phyloP scores from a whole-genome alignment of 2,329 filamentous ascomycete species.

The Monosporascus sp. region DNA sequence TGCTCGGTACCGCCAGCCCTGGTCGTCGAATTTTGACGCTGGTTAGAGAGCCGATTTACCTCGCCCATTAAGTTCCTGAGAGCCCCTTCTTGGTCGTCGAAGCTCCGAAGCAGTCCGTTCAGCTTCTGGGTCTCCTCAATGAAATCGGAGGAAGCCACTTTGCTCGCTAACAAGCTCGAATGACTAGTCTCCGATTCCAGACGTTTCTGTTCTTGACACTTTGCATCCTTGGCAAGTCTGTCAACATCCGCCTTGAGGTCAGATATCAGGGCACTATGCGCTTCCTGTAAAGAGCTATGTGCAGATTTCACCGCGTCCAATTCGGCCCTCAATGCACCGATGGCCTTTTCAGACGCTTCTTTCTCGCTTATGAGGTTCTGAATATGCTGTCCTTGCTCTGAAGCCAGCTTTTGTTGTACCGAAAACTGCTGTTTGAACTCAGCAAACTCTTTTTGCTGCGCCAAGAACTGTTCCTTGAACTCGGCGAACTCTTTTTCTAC shows the following conservation, averaged over 20 bases:
- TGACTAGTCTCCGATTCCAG: neutral
- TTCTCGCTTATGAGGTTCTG: neutral
- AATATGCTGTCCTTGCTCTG: slow-evolving; percentile 5
- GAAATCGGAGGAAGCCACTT: neutral
- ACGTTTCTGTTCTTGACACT: neutral
- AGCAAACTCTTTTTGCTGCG: slow-evolving; percentile 13
- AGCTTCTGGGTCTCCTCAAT: neutral
- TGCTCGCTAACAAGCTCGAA: neutral
- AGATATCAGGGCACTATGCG: neutral
- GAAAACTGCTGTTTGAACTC: slow-evolving; percentile 8
- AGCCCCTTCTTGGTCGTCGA: neutral
- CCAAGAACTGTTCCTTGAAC: slow-evolving; percentile 8
- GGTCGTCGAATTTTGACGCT: neutral
- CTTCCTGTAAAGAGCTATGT: neutral
- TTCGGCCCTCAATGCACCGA: neutral
- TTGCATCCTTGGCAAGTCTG: neutral
- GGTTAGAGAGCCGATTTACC: neutral
- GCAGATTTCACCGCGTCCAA: neutral
- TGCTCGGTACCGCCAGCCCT: neutral
- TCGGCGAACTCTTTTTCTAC: slow-evolving; percentile 18
- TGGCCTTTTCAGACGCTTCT: neutral
- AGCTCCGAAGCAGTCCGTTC: neutral
- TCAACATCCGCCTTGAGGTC: neutral
- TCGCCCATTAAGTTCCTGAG: neutral
- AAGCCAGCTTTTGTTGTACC: slow-evolving; percentile 12